Percentiles rank a stretch among this genome's conserved stretches.
These are phyloP conservation scores for Fragaria iinumae DNA, from an alignment of 306 rosid genomes.

Conservation along the genomic window DNA sequence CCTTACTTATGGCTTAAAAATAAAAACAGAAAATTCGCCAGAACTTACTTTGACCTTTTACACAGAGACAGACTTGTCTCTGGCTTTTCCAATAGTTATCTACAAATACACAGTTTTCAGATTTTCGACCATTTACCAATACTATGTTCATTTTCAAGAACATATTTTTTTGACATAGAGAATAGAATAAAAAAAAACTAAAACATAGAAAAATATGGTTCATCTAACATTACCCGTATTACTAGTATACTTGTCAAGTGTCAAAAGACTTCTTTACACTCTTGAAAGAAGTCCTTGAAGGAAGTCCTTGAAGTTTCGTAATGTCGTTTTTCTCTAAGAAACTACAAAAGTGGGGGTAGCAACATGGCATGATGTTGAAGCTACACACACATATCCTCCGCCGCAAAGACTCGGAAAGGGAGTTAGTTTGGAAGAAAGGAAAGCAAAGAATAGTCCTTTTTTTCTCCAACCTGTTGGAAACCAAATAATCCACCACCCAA, in stretches of 20 bases:
- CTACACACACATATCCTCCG: background rate
- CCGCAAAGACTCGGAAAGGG: background rate
- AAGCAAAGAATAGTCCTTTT: constrained; percentile 43
- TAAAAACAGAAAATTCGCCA: background rate
- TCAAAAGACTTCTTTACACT: background rate
- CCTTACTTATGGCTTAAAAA: background rate
- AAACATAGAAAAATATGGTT: too few species aligned
- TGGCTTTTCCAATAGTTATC: background rate
- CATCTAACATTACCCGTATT: background rate
- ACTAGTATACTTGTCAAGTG: background rate
- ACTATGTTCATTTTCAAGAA: too few species aligned
- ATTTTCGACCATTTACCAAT: background rate
- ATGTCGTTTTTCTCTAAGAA: background rate
- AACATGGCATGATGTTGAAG: background rate
- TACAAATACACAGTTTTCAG: background rate
- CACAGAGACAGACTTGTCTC: background rate
- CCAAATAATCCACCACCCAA: constrained; percentile 25
- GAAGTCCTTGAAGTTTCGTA: background rate
- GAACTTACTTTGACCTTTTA: background rate
- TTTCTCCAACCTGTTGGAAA: constrained; percentile 27
- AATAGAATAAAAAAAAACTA: too few species aligned
- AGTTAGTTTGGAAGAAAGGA: constrained; percentile 28
- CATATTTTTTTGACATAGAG: too few species aligned
- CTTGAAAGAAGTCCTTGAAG: too few species aligned
- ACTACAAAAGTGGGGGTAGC: background rate